These are phyloP conservation scores for Termitomyces sp. DNA, from an alignment of 768 basidiomycete genomes.

Conservation along the genomic window DNA sequence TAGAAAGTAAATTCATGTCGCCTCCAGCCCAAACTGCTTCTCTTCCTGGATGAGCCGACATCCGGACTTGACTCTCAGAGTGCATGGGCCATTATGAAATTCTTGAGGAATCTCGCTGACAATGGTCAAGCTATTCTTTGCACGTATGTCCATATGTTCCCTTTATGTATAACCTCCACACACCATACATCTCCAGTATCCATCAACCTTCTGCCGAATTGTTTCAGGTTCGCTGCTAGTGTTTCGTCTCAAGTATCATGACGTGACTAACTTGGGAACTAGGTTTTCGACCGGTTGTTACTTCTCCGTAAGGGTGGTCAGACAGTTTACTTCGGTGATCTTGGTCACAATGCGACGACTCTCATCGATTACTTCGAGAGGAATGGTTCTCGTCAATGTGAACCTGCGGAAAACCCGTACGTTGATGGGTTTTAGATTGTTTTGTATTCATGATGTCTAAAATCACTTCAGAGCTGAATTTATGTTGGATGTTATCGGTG, in stretches of 20 bases:
- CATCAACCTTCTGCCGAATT: conserved; percentile 78
- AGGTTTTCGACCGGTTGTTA: conserved; percentile 74
- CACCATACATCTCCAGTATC: neutral
- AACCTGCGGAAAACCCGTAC: conserved; percentile 70
- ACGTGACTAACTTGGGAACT: neutral
- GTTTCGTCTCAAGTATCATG: neutral
- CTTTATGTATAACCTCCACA: neutral
- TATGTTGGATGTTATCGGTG: conserved; percentile 71
- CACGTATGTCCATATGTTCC: conserved; percentile 46
- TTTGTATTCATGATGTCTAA: neutral
- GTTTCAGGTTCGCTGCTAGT: conserved; percentile 48
- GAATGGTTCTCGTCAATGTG: conserved; percentile 64
- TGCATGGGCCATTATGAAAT: conserved; percentile 78
- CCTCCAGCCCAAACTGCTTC: conserved; percentile 63
- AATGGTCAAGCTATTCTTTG: conserved; percentile 89
- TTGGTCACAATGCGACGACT: conserved; percentile 57
- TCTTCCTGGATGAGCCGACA: conserved; percentile 90
- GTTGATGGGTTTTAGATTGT: conserved; percentile 9
- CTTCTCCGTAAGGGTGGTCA: conserved; percentile 77
- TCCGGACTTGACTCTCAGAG: conserved; percentile 85
- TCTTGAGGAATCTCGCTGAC: conserved; percentile 73
- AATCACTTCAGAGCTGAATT: conserved; percentile 45
- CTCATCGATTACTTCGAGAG: conserved; percentile 76
- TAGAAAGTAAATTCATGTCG: neutral
- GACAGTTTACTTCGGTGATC: conserved; percentile 70